These are phyloP conservation scores for Magnusiomyces fungicola DNA, from an alignment of 1,139 yeast genomes.

Conservation along the genomic window DNA sequence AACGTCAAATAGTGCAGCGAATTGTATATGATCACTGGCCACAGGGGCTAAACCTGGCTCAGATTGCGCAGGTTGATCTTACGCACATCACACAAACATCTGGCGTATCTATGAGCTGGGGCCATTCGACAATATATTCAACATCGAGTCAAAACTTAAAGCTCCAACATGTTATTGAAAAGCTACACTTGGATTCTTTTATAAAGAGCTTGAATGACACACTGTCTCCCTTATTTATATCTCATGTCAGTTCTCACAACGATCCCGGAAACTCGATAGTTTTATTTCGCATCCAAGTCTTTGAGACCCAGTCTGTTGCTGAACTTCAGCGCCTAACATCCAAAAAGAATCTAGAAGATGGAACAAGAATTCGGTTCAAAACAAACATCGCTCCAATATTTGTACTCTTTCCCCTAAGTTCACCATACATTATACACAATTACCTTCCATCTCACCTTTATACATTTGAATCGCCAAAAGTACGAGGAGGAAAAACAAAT, in stretches of 20 bases:
- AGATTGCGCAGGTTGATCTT: constrained; percentile 66
- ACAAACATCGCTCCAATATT: constrained; percentile 42
- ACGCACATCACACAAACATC: constrained; percentile 49
- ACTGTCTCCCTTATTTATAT: background rate
- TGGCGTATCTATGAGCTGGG: constrained; percentile 15
- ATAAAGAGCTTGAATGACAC: background rate
- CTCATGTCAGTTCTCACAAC: constrained; percentile 1
- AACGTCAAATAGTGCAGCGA: constrained; percentile 43
- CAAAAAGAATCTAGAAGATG: constrained; percentile 4
- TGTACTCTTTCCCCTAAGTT: constrained; percentile 57
- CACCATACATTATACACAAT: constrained; percentile 58
- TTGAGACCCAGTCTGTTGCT: constrained; percentile 37
- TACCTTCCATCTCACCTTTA: constrained; percentile 7
- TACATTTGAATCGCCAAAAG: too few species aligned
- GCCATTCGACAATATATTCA: background rate
- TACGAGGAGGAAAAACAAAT: too few species aligned
- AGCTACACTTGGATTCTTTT: background rate
- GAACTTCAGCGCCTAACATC: constrained; percentile 16
- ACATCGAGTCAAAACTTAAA: background rate
- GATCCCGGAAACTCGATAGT: constrained; percentile 34
- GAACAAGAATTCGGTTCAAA: constrained; percentile 44
- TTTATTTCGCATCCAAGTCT: constrained; percentile 59
- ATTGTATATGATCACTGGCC: constrained; percentile 53
- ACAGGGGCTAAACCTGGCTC: constrained; percentile 57
- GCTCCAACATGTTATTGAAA: background rate